Conservation (phyloP, 805 yeast species). For the Ogataea pignaliae region DNA sequence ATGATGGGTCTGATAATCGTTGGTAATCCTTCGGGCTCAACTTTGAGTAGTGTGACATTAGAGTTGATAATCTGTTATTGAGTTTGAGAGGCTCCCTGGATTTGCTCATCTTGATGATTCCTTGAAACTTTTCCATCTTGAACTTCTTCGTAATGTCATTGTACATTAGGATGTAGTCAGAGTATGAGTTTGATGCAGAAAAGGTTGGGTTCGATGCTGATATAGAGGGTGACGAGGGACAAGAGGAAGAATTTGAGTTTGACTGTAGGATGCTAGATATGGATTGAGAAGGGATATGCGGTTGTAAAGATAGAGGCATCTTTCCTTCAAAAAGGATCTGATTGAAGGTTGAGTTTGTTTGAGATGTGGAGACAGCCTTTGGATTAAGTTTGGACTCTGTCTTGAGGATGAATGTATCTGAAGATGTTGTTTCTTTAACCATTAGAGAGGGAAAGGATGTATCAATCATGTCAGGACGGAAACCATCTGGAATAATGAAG, state of each 20-base stretch:
- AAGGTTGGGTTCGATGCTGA: background rate
- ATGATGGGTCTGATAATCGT: background rate
- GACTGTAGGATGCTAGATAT: constrained; percentile 2
- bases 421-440: constrained; percentile 12
- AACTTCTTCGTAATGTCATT: constrained; percentile 24
- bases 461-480: constrained; percentile 31
- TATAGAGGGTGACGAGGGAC: background rate
- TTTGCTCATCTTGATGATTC: constrained; percentile 27
- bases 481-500: constrained; percentile 20
- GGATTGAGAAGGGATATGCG: constrained; percentile 1
- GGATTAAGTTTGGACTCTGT: constrained; percentile 23
- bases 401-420: constrained; percentile 19
- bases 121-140: constrained; percentile 24
- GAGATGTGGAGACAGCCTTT: constrained; percentile 13
- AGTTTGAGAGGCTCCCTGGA: constrained; percentile 27
- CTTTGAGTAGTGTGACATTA: constrained; percentile 1
- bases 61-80: constrained; percentile 7
- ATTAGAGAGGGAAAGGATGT: constrained; percentile 18
- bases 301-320: constrained; percentile 8
- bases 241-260: background rate
- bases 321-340: constrained; percentile 30
- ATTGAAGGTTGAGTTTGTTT: constrained; percentile 1
- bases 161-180: constrained; percentile 26
- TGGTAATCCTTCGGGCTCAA: background rate
- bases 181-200: background rate